phyloP scores from a whole-genome alignment of 306 rosid genomes.

The Lotus japonicus region DNA sequence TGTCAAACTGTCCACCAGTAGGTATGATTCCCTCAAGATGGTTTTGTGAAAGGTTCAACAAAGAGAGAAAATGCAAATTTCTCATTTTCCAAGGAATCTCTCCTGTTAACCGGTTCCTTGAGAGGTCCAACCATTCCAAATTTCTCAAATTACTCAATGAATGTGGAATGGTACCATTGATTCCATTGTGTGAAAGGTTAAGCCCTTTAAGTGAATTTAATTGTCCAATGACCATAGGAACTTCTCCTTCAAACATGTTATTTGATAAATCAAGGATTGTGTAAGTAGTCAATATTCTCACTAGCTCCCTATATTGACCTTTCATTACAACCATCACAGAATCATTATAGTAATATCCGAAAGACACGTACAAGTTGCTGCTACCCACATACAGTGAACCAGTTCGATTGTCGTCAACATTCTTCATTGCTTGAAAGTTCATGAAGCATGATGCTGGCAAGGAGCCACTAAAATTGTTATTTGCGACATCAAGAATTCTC shows the following conservation, averaged over 20 bases:
- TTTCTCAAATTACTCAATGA: not conserved
- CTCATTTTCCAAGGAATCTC: constrained; percentile 8
- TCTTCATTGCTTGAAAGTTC: constrained; percentile 24
- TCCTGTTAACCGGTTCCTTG: constrained; percentile 8
- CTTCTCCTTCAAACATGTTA: constrained; percentile 27
- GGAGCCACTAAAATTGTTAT: no score
- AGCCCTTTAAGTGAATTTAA: constrained; percentile 12
- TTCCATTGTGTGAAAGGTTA: constrained; percentile 22
- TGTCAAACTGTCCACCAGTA: no score
- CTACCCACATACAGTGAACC: not conserved
- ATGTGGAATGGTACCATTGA: constrained; percentile 21
- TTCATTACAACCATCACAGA: not conserved
- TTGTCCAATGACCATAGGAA: constrained; percentile 19
- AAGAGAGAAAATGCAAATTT: not conserved
- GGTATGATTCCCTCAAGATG: constrained; percentile 20
- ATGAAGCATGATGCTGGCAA: no score
- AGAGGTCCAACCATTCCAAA: constrained; percentile 35
- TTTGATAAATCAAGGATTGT: constrained; percentile 17
- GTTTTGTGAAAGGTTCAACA: constrained; percentile 25
- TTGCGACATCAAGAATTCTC: constrained; percentile 22
- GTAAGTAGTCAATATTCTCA: not conserved
- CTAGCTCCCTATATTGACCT: not conserved
- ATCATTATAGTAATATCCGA: not conserved
- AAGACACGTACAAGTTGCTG: no score
- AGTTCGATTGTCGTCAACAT: not conserved